Percentiles rank a stretch among this genome's conserved stretches.
Evolutionary conservation across 164 flowering plant genomes (phyloP).

Genomic region (Chimonanthus salicifolius): DNA sequence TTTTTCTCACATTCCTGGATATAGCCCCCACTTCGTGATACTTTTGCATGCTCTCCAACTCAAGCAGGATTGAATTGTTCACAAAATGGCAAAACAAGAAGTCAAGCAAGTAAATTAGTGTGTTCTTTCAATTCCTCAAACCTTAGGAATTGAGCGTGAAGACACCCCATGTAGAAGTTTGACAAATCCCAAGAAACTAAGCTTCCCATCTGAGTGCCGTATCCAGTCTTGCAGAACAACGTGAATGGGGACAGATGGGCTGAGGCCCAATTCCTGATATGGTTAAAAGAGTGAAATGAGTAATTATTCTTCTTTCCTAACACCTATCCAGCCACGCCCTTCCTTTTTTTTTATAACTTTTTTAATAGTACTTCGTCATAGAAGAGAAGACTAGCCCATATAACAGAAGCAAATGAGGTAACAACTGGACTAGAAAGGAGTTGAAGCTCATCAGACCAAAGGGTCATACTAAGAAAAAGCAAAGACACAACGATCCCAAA

Average conservation of each 20-base stretch:
- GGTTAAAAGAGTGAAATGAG: background rate
- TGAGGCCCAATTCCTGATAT: constrained; percentile 83
- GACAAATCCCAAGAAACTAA: constrained; percentile 89
- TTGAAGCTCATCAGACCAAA: background rate
- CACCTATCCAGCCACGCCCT: background rate
- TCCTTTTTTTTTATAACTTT: too few relatives aligned
- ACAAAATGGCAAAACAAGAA: background rate
- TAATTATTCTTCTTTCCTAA: background rate
- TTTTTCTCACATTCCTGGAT: background rate
- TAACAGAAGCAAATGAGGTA: background rate
- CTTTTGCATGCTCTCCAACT: background rate
- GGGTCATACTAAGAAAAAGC: background rate
- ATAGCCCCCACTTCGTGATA: background rate
- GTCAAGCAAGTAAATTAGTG: too few relatives aligned
- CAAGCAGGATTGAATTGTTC: background rate
- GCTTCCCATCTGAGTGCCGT: constrained; percentile 85
- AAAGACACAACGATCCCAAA: background rate
- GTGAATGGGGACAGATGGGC: constrained; percentile 87
- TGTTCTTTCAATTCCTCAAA: constrained; percentile 11
- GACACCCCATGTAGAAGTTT: constrained; percentile 81
- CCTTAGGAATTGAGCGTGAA: constrained; percentile 66
- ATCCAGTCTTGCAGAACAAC: constrained; percentile 97
- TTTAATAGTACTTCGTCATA: too few relatives aligned
- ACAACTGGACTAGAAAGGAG: background rate
- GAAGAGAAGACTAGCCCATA: too few relatives aligned